Base-by-base conservation (phyloP, 768 basidiomycete species). In the Lentinula boryana region DNA sequence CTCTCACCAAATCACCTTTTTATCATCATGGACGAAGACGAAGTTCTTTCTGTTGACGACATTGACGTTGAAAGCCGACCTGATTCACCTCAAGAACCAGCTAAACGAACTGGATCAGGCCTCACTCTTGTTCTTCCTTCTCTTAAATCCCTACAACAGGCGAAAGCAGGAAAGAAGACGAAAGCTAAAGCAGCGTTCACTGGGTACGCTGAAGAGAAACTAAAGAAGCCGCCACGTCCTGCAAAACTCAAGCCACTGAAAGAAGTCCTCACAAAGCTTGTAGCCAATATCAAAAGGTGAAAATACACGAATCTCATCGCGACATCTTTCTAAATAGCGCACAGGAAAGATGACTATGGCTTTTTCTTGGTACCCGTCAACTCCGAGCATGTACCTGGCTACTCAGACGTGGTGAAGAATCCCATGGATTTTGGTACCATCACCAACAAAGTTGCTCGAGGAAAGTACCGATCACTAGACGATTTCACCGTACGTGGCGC, bases 351-450 rank as follows among this genome's bases (percentile, higher is more conserved):
- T 68, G 88, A 90, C 72, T 93, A 93, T 77, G 89, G 87, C 1
- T 92, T 92, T 72, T 93, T 93, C 70, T 71, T 91, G 59, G 67
- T 72, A 40, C 89, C 89, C 1, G 91, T 93, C 5, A 79, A 91
- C 69, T 70, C 72, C 0, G 69, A 74, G 1, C 78, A 82, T 64
- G 85, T 90, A 0, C 80, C 85, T 10, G 84, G 84, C 1, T 88
- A 88, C 64, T 60, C 75, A 12, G 84, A 88, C 76, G 75, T 86
- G 52, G 84, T 98, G 55, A 87, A 89, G 66, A 78, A 80, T 18
- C 94, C 95, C 6, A 98, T 98, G 95, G 95, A 98, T 68, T 78
- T 98, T 60, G 90, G 91, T 0, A 95, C 94, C 0, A 89, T 98
- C 77, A 74, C 86, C 18, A 76, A 77, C 58, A 96, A 95, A 72